phyloP scores from a whole-genome alignment of 1,284 basidiomycete genomes.

The Sporisorium graminicola region DNA sequence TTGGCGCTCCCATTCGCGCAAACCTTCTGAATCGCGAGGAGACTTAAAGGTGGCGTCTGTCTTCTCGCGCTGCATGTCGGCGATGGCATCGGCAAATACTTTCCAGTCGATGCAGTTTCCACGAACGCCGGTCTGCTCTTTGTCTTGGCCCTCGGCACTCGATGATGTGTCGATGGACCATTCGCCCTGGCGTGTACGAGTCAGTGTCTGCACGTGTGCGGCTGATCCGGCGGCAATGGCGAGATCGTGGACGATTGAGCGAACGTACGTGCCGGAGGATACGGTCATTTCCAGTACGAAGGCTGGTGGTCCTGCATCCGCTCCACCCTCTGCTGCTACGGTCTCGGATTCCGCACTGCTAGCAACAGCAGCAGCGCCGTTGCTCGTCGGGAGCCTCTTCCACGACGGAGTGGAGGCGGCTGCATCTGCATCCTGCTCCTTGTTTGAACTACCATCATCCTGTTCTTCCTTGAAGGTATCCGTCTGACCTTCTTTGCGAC shows the following conservation, averaged over 20 bases:
- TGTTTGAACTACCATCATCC: not conserved
- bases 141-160: too few relatives aligned
- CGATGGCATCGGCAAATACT: constrained; percentile 61
- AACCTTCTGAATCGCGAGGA: constrained; percentile 38
- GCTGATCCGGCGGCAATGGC: constrained; percentile 58
- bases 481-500: constrained; percentile 37
- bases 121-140: constrained; percentile 12
- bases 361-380: not conserved
- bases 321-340: constrained; percentile 3
- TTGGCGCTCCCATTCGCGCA: constrained; percentile 59
- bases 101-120: constrained; percentile 66
- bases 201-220: constrained; percentile 66
- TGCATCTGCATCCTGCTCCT: not conserved
- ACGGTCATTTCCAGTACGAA: constrained; percentile 67
- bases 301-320: constrained; percentile 42
- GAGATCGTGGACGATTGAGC: constrained; percentile 68
- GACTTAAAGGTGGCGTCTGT: constrained; percentile 22
- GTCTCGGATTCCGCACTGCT: constrained; percentile 9
- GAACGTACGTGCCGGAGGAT: constrained; percentile 67
- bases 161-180: constrained; percentile 48
- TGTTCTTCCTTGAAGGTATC: constrained; percentile 44
- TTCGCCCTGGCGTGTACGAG: constrained; percentile 64
- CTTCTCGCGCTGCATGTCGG: constrained; percentile 51
- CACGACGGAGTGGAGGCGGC: constrained; percentile 4
- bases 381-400: constrained; percentile 13